Evolutionary conservation across 108 stramenopile species (phyloP).

Genomic region (Ochromonas danica): DNA sequence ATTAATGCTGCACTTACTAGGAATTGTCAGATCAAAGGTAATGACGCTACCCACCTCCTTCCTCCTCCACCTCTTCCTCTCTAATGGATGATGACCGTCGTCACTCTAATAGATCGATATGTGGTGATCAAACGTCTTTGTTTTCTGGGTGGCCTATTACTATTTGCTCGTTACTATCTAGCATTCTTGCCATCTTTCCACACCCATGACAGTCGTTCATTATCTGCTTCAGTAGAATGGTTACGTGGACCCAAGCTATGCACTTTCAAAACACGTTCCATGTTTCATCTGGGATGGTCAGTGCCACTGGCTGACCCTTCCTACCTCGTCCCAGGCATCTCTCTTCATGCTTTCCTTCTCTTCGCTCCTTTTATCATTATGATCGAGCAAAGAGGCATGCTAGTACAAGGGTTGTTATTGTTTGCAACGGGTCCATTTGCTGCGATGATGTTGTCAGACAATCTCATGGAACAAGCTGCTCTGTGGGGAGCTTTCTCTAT

Average conservation of each 20-base stretch:
- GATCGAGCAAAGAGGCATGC: neutral
- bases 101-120: conserved; percentile 21
- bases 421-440: conserved; percentile 27
- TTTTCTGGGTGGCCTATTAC: conserved; percentile 20
- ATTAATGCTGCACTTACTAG: conserved; percentile 23
- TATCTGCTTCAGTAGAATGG: conserved; percentile 30
- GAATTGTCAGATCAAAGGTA: conserved; percentile 1
- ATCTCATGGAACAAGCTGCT: conserved; percentile 35
- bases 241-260: conserved; percentile 34
- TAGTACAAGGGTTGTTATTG: conserved; percentile 28
- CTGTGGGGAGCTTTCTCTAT: conserved; percentile 42
- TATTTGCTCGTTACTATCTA: conserved; percentile 17
- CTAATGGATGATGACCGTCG: neutral
- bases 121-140: conserved; percentile 25
- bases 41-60: neutral
- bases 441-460: conserved; percentile 4
- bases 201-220: neutral
- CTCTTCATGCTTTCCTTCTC: conserved; percentile 37
- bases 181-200: neutral
- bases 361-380: conserved; percentile 37
- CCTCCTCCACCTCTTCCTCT: neutral
- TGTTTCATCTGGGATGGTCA: conserved; percentile 41
- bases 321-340: conserved; percentile 18
- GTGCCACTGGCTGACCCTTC: conserved; percentile 20
- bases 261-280: conserved; percentile 18